Evolutionary conservation across 2,329 filamentous ascomycete genomes (phyloP), one percentile per base, ranked within the genome.

Genomic region (Ceratocystis harringtonii): DNA sequence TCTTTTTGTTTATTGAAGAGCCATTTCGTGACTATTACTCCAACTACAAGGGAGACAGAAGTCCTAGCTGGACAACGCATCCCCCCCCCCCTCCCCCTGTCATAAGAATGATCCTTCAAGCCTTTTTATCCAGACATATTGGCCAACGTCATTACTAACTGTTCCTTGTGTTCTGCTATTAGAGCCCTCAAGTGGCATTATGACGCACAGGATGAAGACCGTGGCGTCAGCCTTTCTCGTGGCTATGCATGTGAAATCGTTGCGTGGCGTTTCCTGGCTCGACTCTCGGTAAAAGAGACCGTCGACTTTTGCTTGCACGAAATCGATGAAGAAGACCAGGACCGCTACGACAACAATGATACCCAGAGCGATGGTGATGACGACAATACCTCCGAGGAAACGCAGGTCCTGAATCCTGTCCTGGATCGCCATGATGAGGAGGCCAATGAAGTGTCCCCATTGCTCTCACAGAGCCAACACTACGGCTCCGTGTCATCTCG

Each of bases 241-340:
- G 87, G 86, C 22, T 83, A 84, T 71, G 88, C 87, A 32, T 92
- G 88, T 71, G 89, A 92, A 76, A 88, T 90, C 68, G 87, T 90
- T 15, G 89, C 89, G 45, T 91, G 88, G 86, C 82, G 88, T 48
- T 90, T 90, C 70, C 77, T 92, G 44, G 84, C 84, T 17, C 84
- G 84, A 65, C 77, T 91, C 41, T 86, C 85, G 1, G 87, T 90
- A 71, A 78, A 84, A 28, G 88, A 92, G 70, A 85, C 85, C 7
- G 85, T 92, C 30, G 84, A 90, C 65, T 89, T 80, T 70, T 87
- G 89, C 65, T 80, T 91, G 43, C 86, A 86, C 69, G 88, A 92
- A 72, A 82, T 92, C 57, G 85, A 86, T 1, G 77, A 71, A 25
- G 41, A 62, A 15, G 36, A 55, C 17, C 32, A 44, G 22, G 36